A percentile compares a stretch with the other conserved stretches of the same genome.
Conservation (phyloP, 2,329 filamentous ascomycete species). For the Fusarium setosum region DNA sequence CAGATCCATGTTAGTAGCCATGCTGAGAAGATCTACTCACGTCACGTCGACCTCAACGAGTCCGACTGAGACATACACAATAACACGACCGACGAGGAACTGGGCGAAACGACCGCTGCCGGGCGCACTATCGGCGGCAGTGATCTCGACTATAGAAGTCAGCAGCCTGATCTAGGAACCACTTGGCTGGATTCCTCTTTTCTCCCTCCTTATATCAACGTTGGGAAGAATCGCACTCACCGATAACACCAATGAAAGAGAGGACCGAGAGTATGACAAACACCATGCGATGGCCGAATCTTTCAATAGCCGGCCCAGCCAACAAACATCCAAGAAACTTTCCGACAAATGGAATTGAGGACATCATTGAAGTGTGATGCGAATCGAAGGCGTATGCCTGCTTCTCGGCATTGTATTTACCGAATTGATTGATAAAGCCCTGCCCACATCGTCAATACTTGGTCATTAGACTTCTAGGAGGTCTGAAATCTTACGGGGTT, state of each 20-base stretch:
- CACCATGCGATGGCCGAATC: constrained; percentile 7
- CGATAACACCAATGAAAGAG: constrained; percentile 8
- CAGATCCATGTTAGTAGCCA: not conserved
- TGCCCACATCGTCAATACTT: not conserved
- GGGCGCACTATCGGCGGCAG: not conserved
- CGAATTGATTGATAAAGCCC: not conserved
- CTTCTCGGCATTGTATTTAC: not conserved
- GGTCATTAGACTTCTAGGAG: no score
- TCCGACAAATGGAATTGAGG: constrained; percentile 9
- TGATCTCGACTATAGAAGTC: not conserved
- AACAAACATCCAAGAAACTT: constrained; percentile 14
- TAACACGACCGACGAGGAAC: constrained; percentile 12
- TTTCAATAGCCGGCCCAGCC: constrained; percentile 10
- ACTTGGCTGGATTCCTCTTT: no score
- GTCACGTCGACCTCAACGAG: constrained; percentile 15
- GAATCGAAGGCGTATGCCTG: not conserved
- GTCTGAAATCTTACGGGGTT: constrained; percentile 1
- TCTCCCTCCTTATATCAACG: not conserved
- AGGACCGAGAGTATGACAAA: constrained; percentile 6
- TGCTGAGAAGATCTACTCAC: not conserved
- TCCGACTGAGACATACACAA: constrained; percentile 15
- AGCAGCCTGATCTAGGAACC: no score
- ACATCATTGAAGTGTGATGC: not conserved
- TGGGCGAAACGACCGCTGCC: constrained; percentile 9
- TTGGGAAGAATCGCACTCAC: not conserved